Evolutionary conservation across 2,329 filamentous ascomycete species (phyloP).

Genomic region (Calonectria pteridis): DNA sequence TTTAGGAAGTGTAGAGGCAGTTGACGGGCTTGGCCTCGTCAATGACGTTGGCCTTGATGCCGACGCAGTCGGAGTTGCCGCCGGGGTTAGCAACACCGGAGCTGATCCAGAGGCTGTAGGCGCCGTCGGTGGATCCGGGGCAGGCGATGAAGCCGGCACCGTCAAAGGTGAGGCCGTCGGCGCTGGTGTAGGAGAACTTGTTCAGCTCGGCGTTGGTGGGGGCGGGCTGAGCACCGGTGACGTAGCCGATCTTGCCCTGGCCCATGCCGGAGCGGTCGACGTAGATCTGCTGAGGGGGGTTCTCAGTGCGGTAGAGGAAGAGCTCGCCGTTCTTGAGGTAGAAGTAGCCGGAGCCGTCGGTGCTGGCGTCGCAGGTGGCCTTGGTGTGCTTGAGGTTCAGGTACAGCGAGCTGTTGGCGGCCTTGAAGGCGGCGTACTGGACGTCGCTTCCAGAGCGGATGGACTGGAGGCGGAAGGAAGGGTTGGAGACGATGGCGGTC

Average conservation of each 20-base stretch:
- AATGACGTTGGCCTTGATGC: constrained; percentile 49
- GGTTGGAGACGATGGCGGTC: background rate
- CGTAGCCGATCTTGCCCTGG: constrained; percentile 66
- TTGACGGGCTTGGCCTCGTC: constrained; percentile 46
- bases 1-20: constrained; percentile 52
- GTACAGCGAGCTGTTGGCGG: constrained; percentile 57
- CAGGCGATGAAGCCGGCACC: constrained; percentile 64
- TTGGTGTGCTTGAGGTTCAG: constrained; percentile 58
- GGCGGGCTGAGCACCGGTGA: constrained; percentile 51
- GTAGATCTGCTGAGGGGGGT: constrained; percentile 61
- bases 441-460: constrained; percentile 60
- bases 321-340: constrained; percentile 58
- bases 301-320: constrained; percentile 57
- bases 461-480: constrained; percentile 9
- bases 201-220: constrained; percentile 59
- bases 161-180: constrained; percentile 60
- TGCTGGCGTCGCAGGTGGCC: constrained; percentile 60
- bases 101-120: constrained; percentile 56
- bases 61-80: constrained; percentile 52
- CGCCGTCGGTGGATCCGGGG: constrained; percentile 54
- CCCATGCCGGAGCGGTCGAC: constrained; percentile 71
- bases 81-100: constrained; percentile 51
- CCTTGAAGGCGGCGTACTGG: constrained; percentile 61
- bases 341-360: constrained; percentile 62
- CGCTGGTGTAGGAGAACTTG: constrained; percentile 59